Conservation (phyloP, 2,329 filamentous ascomycete genomes). For the Ophiosphaerella korrae region DNA sequence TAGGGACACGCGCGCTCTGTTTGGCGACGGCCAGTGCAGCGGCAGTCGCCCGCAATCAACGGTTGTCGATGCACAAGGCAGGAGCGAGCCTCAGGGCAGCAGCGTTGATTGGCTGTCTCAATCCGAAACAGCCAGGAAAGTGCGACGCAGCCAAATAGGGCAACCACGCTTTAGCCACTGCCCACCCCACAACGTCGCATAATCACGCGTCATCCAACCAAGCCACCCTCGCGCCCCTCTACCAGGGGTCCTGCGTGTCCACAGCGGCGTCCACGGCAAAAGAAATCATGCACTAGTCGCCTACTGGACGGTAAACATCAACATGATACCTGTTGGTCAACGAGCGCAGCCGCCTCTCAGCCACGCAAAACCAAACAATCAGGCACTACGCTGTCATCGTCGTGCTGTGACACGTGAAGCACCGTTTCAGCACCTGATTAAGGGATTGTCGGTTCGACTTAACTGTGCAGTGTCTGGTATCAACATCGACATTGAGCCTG, state of each 20-base stretch:
- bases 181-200: conserved; percentile 21
- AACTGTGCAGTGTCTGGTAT: not conserved
- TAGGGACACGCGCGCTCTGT: too few relatives aligned
- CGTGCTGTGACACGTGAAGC: conserved; percentile 1
- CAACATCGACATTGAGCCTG: not conserved
- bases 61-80: conserved; percentile 5
- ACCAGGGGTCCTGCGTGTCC: conserved; percentile 1
- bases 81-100: conserved; percentile 9
- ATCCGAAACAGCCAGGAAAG: conserved; percentile 23
- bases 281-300: conserved; percentile 15
- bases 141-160: conserved; percentile 13
- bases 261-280: conserved; percentile 3
- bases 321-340: too few relatives aligned
- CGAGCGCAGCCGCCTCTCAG: not conserved
- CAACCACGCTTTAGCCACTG: conserved; percentile 9
- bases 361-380: conserved; percentile 13
- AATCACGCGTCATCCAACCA: conserved; percentile 16
- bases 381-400: not conserved
- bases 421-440: conserved; percentile 10
- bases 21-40: too few relatives aligned
- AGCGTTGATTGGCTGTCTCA: conserved; percentile 18
- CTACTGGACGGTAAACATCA: too few relatives aligned
- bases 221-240: not conserved
- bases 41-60: not conserved
- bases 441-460: conserved; percentile 1